Base-by-base conservation (phyloP, 768 basidiomycete species). In the Trametopsis cervina region DNA sequence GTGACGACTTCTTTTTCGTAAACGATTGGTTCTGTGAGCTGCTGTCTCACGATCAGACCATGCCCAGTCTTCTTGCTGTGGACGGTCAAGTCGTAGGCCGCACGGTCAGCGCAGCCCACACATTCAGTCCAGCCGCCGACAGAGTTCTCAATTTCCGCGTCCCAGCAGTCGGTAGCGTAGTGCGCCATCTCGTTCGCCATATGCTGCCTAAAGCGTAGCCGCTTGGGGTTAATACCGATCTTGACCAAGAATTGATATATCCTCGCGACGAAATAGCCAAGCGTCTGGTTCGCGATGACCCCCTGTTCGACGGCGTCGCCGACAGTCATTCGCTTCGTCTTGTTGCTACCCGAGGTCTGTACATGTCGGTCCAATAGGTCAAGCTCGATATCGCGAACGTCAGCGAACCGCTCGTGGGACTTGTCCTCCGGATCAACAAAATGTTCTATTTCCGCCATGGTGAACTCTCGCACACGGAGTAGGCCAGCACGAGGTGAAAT, bases 141-240 rank as follows among this genome's bases (percentile, higher is more conserved):
- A 42, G 89, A 87, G 46, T 89, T 92, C 53, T 92, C 78, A 55
- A 98, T 97, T 71, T 99, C 96, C 37, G 94, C 96, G 63, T 99
- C 96, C 96, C 96, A 99, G 67, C 96, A 99, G 69, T 98, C 95
- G 33, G 92, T 80, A 46, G 96, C 95, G 65, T 99, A 99, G 66
- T 98, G 96, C 1, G 96, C 96, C 95, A 98, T 98, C 73, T 98
- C 96, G 69, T 98, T 99, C 29, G 69, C 77, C 96, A 98, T 98
- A 65, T 99, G 96, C 62, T 99, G 96, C 26, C 96, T 77, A 79
- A 97, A 98, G 44, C 96, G 80, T 54, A 97, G 71, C 6, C 92
- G 80, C 40, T 62, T 53, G 12, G 85, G 82, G 70, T 94, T 74
- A 66, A 99, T 85, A 51, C 95, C 96, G 60, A 98, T 90, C 68